Base-by-base conservation (phyloP, 2,329 filamentous ascomycete genomes). In the Rhynchosporium secalis region DNA sequence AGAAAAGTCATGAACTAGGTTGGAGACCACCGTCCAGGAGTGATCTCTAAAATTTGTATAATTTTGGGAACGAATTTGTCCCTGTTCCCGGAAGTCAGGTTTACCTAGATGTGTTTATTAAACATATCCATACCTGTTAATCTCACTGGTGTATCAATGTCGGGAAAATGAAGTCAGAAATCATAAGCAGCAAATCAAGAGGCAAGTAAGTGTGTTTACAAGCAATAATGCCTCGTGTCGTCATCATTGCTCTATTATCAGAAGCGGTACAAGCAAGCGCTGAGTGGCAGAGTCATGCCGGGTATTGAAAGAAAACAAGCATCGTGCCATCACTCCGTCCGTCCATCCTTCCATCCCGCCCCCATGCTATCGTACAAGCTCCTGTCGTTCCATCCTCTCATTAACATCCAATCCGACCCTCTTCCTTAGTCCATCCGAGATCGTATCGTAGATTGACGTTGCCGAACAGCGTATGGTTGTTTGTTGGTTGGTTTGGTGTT, bases 221-320 rank as follows among this genome's bases (percentile, higher is more conserved):
- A 28, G n/a, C 13, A 41, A 10, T n/a, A 13, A 31, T 47, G 38
- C 9, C 13, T 59, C 36, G 51, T 59, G 20, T 51, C 57, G 26
- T 59, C 57, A 47, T 59, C 47, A 52, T 59, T 59, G 57, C 38
- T 51, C 38, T 59, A 59, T 51, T 52, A 59, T 51, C 38, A 36
- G 36, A 41, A 36, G 15, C 8, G 40, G 40, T 46, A 45, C 57
- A 59, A 59, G 57, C 57, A 59, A 59, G 47, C 57, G 47, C 57
- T 59, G 46, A 38, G n/a, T 59, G 31, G 47, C 47, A 41, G 48
- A 49, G 28, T 57, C 48, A 61, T 45, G 49, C 58, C 58, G 58
- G 58, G 63, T 61, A 62, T 62, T 65, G 41, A 33, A 57, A 60
- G 41, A 57, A 62, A 56, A 45, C 46, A 60, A 61, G 33, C 45